Evolutionary conservation across 2,329 filamentous ascomycete species (phyloP).

Genomic region (Phyllosticta citrichinensis): DNA sequence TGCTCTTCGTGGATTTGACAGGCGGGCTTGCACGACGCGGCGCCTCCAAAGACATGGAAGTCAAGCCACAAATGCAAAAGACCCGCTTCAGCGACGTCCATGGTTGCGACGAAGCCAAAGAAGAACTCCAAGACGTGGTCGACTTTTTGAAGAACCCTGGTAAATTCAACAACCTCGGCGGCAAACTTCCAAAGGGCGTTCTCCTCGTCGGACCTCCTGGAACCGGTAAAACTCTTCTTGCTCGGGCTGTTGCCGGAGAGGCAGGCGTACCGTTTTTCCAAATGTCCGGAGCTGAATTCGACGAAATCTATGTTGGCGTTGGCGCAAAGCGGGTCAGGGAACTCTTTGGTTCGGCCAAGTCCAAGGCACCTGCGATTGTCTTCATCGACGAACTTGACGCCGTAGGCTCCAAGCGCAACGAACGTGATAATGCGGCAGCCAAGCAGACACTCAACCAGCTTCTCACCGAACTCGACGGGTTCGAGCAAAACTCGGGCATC

Average conservation of each 20-base stretch:
- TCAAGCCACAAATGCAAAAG: conserved; percentile 84
- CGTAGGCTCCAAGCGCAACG: conserved; percentile 87
- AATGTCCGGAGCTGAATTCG: conserved; percentile 98
- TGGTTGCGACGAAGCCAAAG: conserved; percentile 95
- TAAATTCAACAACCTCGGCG: conserved; percentile 85
- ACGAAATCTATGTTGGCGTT: conserved; percentile 96
- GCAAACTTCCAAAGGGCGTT: conserved; percentile 94
- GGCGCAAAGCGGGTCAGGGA: conserved; percentile 94
- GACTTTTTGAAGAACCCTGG: conserved; percentile 93
- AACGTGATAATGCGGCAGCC: conserved; percentile 84
- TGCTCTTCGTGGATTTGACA: conserved; percentile 68
- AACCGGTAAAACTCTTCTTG: conserved; percentile 93
- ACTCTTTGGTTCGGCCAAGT: conserved; percentile 71
- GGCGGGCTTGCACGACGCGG: conserved; percentile 71
- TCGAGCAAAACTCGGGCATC: conserved; percentile 86
- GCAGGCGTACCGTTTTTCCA: conserved; percentile 98
- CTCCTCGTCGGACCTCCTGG: conserved; percentile 90
- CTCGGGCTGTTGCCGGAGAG: conserved; percentile 90
- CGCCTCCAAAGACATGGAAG: conserved; percentile 64
- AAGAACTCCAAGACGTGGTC: conserved; percentile 92
- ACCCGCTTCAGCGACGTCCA: conserved; percentile 90
- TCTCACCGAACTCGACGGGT: conserved; percentile 92
- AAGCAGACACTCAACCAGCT: conserved; percentile 98
- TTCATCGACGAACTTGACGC: conserved; percentile 94
- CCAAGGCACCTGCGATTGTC: conserved; percentile 83